phyloP scores from a whole-genome alignment of 495 filamentous ascomycete genomes.

The Halenospora varia region DNA sequence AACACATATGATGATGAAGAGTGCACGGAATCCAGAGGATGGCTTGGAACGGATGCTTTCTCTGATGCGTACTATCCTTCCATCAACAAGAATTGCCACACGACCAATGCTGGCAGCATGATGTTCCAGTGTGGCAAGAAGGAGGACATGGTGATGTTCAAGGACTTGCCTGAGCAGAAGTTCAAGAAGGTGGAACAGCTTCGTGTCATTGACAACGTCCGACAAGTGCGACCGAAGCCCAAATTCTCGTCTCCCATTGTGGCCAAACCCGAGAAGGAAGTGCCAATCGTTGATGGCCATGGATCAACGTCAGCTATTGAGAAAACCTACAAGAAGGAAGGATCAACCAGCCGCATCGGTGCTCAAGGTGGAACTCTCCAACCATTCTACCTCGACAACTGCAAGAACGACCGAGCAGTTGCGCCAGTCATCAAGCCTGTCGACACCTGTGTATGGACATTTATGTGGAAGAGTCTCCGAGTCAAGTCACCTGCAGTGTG shows the following conservation, averaged over 20 bases:
- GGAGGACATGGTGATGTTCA: background rate
- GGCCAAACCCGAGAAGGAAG: background rate
- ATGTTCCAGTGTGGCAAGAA: background rate
- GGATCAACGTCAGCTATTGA: background rate
- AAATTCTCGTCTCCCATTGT: too few relatives aligned
- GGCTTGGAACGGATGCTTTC: background rate
- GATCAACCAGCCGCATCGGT: background rate
- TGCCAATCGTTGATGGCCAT: background rate
- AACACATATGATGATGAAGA: background rate
- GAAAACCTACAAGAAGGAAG: background rate
- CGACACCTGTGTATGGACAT: background rate
- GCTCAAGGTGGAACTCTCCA: background rate
- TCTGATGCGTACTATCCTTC: background rate
- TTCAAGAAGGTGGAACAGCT: background rate
- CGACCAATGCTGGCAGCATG: background rate
- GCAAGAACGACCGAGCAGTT: background rate
- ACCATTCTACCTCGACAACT: background rate
- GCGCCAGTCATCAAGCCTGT: background rate
- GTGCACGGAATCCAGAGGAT: background rate
- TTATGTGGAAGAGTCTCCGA: background rate
- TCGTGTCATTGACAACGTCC: too few relatives aligned
- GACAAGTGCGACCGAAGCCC: too few relatives aligned
- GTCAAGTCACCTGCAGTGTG: background rate
- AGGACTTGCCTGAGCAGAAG: too few relatives aligned
- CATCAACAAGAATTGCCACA: background rate